Evolutionary conservation across 768 basidiomycete genomes (phyloP).

Genomic region (Daedaleopsis sinensis): DNA sequence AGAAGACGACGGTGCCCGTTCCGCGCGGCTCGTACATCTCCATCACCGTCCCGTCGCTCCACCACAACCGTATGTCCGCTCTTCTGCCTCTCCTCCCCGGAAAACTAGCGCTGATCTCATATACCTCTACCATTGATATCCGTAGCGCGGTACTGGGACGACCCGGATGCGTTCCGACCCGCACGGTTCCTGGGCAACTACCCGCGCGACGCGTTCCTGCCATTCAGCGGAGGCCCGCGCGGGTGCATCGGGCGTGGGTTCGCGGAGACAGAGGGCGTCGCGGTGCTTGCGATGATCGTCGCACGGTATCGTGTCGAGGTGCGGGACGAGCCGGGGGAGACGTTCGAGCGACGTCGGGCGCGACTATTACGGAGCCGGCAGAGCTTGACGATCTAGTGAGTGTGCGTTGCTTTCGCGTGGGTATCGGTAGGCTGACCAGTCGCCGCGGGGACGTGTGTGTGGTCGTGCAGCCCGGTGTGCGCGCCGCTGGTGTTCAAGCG

Average conservation of each 20-base stretch:
- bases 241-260: constrained; percentile 52
- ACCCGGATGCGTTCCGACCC: constrained; percentile 40
- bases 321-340: constrained; percentile 37
- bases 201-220: constrained; percentile 56
- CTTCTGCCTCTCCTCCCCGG: background rate
- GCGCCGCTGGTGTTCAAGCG: too few species aligned
- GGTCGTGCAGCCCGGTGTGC: too few species aligned
- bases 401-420: constrained; percentile 1
- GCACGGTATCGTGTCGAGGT: constrained; percentile 47
- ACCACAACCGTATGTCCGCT: constrained; percentile 35
- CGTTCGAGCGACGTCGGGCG: constrained; percentile 47
- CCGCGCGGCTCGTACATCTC: constrained; percentile 31
- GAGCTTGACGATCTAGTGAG: constrained; percentile 29
- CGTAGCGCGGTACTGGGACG: constrained; percentile 42
- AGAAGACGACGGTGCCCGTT: constrained; percentile 27
- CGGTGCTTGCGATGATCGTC: constrained; percentile 50
- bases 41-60: constrained; percentile 32
- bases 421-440: too few species aligned
- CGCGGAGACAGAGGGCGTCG: constrained; percentile 55
- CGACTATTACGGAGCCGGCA: constrained; percentile 21
- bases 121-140: background rate
- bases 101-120: too few species aligned
- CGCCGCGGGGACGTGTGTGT: too few species aligned
- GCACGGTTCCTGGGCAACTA: constrained; percentile 55
- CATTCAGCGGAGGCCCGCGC: constrained; percentile 52